phyloP scores from a whole-genome alignment of 2,329 filamentous ascomycete genomes.

The Penicillium sp. region DNA sequence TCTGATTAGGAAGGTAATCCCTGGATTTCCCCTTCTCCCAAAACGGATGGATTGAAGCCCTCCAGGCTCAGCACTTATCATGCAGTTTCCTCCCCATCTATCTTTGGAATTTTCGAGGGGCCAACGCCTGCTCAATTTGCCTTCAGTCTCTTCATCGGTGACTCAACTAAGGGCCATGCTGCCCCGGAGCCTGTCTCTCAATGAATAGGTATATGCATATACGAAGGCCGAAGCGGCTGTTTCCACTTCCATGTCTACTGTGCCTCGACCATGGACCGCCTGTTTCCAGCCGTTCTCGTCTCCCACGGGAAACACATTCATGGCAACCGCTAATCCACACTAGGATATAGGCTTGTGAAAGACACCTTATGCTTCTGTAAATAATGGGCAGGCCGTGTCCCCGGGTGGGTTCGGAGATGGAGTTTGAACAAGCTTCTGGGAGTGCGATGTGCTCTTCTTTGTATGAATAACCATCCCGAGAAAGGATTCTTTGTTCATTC shows the following conservation, averaged over 20 bases:
- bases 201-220: slow-evolving; percentile 28
- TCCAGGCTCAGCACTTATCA: slow-evolving; percentile 40
- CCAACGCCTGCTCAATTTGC: slow-evolving; percentile 34
- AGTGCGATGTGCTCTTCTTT: slow-evolving; percentile 24
- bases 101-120: slow-evolving; percentile 27
- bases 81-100: slow-evolving; percentile 37
- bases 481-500: background rate
- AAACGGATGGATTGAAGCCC: slow-evolving; percentile 38
- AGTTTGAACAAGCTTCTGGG: slow-evolving; percentile 30
- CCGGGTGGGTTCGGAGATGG: slow-evolving; percentile 39
- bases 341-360: slow-evolving; percentile 26
- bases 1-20: slow-evolving; percentile 33
- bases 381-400: slow-evolving; percentile 30
- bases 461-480: slow-evolving; percentile 14
- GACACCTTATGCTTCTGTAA: slow-evolving; percentile 23
- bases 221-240: slow-evolving; percentile 38
- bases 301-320: slow-evolving; percentile 40
- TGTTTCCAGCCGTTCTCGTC: slow-evolving; percentile 30
- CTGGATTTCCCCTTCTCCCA: slow-evolving; percentile 40
- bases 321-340: slow-evolving; percentile 24
- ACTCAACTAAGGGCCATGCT: slow-evolving; percentile 30
- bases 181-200: slow-evolving; percentile 19
- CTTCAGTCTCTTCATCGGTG: slow-evolving; percentile 39
- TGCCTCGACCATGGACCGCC: slow-evolving; percentile 36
- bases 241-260: slow-evolving; percentile 44